These are phyloP conservation scores for Harrya chromipes DNA, from an alignment of 768 basidiomycete genomes.

Conservation along the genomic window DNA sequence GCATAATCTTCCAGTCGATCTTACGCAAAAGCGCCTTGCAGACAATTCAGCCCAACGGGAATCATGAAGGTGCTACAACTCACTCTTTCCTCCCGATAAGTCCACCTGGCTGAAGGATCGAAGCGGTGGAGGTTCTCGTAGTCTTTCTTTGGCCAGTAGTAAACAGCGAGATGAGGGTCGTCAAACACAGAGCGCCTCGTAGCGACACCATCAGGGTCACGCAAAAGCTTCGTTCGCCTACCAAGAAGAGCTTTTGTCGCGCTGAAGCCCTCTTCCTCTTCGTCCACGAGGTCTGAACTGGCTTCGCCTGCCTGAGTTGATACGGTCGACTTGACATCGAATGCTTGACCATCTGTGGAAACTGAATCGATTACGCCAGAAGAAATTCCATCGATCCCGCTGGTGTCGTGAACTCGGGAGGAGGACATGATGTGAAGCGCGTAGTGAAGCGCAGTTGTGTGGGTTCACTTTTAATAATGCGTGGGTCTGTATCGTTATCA, in stretches of 20 bases:
- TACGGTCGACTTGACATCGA: not conserved
- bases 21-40: constrained; percentile 47
- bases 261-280: constrained; percentile 5
- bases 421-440: not conserved
- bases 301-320: not conserved
- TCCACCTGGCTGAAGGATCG: constrained; percentile 58
- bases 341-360: not conserved
- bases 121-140: constrained; percentile 60
- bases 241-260: constrained; percentile 7
- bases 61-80: constrained; percentile 2
- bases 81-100: constrained; percentile 51
- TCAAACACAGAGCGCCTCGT: constrained; percentile 55
- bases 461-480: no score
- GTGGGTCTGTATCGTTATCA: no score
- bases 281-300: constrained; percentile 8
- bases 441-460: not conserved
- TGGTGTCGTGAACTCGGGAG: not conserved
- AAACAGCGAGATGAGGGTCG: constrained; percentile 42
- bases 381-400: no score
- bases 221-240: not conserved
- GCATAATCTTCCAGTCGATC: constrained; percentile 61
- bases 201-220: constrained; percentile 38
- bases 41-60: not conserved
- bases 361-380: not conserved
- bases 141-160: constrained; percentile 44